Evolutionary conservation across 139 green algal species (phyloP), one percentile per base, ranked within the genome.

Genomic region (Raphidocelis subcapitata): DNA sequence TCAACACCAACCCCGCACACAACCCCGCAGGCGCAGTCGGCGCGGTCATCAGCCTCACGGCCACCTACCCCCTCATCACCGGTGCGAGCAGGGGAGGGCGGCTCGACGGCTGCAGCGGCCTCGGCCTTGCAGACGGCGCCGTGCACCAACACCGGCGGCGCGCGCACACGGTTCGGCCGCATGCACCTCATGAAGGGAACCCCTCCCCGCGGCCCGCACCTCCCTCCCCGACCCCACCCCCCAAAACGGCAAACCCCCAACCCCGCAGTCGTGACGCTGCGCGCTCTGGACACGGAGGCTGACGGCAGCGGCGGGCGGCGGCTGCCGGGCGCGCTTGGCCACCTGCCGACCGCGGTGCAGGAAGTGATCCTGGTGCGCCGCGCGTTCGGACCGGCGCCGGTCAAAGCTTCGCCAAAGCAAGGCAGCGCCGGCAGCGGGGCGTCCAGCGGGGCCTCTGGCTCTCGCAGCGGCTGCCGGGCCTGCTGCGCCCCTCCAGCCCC

Each of bases 21-120:
- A n/a, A n/a, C n/a, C n/a, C 41, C 41, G 68, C 75, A 26, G 84
- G 84, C 3, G 84, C 84, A 3, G 69, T 82, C 14, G 90, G 88
- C 1, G 77, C 72, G 10, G 80, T 85, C 16, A 72, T 84, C 20
- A 65, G 80, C 1, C 63, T 89, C 2, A 57, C 89, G 0, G 72
- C 80, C 0, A 96, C 91, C 0, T 96, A 94, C 49, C 91, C 91
- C 0, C 64, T 96, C 16, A 81, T 90, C 51, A 95, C 88, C 60
- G 86, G 93, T 36, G 61, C 77, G 56, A 20, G 37, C 2, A 35
- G 41, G 35, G 14, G 28, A 5, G 32, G 31, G 14, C 29, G 52
- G 67, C 32, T 14, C 23, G 5, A 64, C 31, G 28, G 29, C 26
- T 54, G 37, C 62, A 26, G 20, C 16, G 26, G 15, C 54, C 26